Evolutionary conservation across 2,329 filamentous ascomycete species (phyloP).

Genomic region (Ilyonectria destructans): DNA sequence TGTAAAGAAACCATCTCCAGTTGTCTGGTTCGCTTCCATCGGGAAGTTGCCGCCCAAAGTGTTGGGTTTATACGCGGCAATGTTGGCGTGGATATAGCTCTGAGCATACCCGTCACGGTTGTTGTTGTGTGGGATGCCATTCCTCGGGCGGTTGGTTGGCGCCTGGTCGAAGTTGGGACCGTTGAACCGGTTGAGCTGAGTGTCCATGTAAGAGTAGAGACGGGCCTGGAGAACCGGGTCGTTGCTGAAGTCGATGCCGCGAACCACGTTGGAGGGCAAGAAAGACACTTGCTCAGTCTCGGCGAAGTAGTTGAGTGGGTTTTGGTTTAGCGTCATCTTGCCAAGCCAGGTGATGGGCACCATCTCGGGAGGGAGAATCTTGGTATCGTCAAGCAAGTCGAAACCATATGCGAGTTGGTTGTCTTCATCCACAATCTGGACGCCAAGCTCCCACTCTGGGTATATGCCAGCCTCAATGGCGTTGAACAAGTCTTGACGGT

Average conservation of each 20-base stretch:
- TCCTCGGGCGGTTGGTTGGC: constrained; percentile 33
- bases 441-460: constrained; percentile 69
- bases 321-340: constrained; percentile 78
- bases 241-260: constrained; percentile 74
- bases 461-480: constrained; percentile 54
- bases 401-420: no score
- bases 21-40: no score
- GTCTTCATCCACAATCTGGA: constrained; percentile 60
- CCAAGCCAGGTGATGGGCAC: constrained; percentile 74
- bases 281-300: constrained; percentile 81
- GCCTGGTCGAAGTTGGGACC: constrained; percentile 72
- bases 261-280: constrained; percentile 75
- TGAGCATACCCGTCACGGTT: no score
- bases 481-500: constrained; percentile 37
- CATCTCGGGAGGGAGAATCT: constrained; percentile 73
- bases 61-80: no score
- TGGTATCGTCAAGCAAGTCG: constrained; percentile 50
- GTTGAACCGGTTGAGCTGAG: constrained; percentile 73
- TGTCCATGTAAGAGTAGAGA: constrained; percentile 75
- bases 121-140: no score
- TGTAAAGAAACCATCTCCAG: no score
- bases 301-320: constrained; percentile 73
- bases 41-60: no score
- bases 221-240: constrained; percentile 76
- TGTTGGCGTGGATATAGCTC: no score